Evolutionary conservation across 2,329 filamentous ascomycete species (phyloP).

Genomic region (Claviceps quebecensis): DNA sequence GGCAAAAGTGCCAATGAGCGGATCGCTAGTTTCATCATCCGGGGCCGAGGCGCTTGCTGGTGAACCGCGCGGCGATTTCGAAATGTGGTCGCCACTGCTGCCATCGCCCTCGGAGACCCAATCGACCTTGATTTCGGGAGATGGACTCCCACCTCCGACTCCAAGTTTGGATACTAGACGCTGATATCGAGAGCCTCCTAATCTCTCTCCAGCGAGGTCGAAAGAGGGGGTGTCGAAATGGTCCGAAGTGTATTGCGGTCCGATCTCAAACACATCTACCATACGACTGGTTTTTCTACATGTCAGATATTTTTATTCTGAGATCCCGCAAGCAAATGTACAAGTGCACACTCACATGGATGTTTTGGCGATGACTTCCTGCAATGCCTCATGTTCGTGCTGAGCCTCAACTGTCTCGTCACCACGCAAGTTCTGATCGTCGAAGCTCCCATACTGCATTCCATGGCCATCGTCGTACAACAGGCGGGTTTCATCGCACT

Average conservation of each 20-base stretch:
- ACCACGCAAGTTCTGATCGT: slow-evolving; percentile 36
- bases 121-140: slow-evolving; percentile 36
- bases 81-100: background rate
- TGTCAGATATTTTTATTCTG: background rate
- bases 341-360: slow-evolving; percentile 37
- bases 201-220: slow-evolving; percentile 37
- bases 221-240: slow-evolving; percentile 27
- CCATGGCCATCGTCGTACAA: slow-evolving; percentile 47
- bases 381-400: slow-evolving; percentile 49
- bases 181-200: slow-evolving; percentile 43
- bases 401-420: slow-evolving; percentile 49
- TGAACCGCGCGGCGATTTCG: slow-evolving; percentile 1
- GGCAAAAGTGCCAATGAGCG: slow-evolving; percentile 46
- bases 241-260: slow-evolving; percentile 32
- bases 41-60: slow-evolving; percentile 19
- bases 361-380: slow-evolving; percentile 48
- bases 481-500: slow-evolving; percentile 44
- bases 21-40: slow-evolving; percentile 21
- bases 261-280: slow-evolving; percentile 54
- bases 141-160: slow-evolving; percentile 25
- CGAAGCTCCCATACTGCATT: slow-evolving; percentile 49
- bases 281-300: slow-evolving; percentile 36
- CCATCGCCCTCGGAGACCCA: slow-evolving; percentile 39
- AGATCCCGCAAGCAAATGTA: background rate
- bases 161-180: slow-evolving; percentile 47